Evolutionary conservation across 148 eudicot species (phyloP).

Genomic region (Cornus kousa): DNA sequence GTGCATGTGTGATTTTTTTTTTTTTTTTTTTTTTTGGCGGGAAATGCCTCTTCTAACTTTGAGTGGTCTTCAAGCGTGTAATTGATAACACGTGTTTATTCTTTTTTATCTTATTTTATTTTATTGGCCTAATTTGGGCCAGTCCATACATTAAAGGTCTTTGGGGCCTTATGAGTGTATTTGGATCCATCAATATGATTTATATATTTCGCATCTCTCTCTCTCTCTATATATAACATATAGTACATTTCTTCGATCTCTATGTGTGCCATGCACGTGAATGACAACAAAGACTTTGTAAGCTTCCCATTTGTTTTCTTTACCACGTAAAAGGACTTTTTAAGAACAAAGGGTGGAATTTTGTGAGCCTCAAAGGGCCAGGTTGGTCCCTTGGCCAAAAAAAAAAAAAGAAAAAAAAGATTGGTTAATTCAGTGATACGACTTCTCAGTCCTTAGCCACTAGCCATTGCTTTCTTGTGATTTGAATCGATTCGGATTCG

Average conservation of each 20-base stretch:
- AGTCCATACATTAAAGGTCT: constrained; percentile 41
- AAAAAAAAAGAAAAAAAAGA: constrained; percentile 16
- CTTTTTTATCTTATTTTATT: too few species aligned
- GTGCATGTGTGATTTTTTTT: constrained; percentile 23
- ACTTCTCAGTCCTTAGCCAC: too few species aligned
- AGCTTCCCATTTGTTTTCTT: constrained; percentile 41
- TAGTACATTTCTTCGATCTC: neutral
- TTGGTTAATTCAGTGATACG: constrained; percentile 7
- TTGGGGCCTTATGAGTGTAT: constrained; percentile 48
- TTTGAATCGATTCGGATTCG: too few species aligned
- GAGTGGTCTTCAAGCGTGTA: constrained; percentile 23
- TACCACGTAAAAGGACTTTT: neutral
- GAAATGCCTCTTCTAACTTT: constrained; percentile 12
- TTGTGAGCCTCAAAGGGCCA: constrained; percentile 10
- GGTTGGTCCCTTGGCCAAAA: constrained; percentile 20
- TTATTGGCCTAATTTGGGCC: constrained; percentile 29
- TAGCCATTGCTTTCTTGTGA: too few species aligned
- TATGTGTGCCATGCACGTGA: constrained; percentile 34
- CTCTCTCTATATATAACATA: neutral
- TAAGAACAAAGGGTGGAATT: neutral
- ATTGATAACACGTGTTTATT: constrained; percentile 19
- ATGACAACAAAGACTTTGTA: constrained; percentile 44
- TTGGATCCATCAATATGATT: constrained; percentile 16
- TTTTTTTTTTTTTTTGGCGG: constrained; percentile 24
- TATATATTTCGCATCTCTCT: neutral